Conservation (phyloP, 495 filamentous ascomycete species). For the Trypethelium eluteriae region DNA sequence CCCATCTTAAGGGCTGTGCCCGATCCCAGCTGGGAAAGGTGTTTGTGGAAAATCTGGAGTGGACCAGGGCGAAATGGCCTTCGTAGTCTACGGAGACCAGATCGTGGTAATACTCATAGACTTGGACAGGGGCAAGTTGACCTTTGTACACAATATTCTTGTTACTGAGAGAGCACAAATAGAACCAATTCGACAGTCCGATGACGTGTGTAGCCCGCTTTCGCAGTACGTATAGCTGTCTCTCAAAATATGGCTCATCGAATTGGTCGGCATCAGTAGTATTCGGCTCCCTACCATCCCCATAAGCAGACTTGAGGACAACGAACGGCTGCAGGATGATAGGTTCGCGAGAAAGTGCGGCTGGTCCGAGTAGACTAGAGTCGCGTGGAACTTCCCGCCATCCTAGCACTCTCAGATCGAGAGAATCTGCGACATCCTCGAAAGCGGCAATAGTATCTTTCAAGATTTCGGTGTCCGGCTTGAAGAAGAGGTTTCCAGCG, state of each 20-base stretch:
- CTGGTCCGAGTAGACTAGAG: constrained; percentile 85
- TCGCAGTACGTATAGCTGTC: constrained; percentile 86
- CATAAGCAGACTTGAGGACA: constrained; percentile 79
- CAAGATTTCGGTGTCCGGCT: constrained; percentile 81
- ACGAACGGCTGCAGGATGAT: constrained; percentile 94
- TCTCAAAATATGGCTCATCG: constrained; percentile 80
- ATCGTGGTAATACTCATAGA: constrained; percentile 99
- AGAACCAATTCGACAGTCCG: constrained; percentile 98
- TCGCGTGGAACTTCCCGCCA: constrained; percentile 96
- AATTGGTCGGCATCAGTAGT: constrained; percentile 69
- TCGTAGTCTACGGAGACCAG: constrained; percentile 96
- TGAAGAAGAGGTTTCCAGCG: constrained; percentile 97
- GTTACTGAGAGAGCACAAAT: constrained; percentile 94
- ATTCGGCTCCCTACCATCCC: constrained; percentile 74
- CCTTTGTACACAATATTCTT: constrained; percentile 99
- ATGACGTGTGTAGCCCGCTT: constrained; percentile 93
- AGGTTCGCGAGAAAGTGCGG: constrained; percentile 87
- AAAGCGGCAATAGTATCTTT: constrained; percentile 81
- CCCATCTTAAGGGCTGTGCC: constrained; percentile 94
- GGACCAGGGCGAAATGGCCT: constrained; percentile 93
- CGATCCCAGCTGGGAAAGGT: constrained; percentile 99
- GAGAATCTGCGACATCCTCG: constrained; percentile 79
- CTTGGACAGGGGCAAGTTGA: constrained; percentile 88
- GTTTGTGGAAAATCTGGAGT: constrained; percentile 98
- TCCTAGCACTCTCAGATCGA: constrained; percentile 85